Evolutionary conservation across 371 early-diverging fungal genomes (phyloP).

Genomic region (Massospora cicadina): DNA sequence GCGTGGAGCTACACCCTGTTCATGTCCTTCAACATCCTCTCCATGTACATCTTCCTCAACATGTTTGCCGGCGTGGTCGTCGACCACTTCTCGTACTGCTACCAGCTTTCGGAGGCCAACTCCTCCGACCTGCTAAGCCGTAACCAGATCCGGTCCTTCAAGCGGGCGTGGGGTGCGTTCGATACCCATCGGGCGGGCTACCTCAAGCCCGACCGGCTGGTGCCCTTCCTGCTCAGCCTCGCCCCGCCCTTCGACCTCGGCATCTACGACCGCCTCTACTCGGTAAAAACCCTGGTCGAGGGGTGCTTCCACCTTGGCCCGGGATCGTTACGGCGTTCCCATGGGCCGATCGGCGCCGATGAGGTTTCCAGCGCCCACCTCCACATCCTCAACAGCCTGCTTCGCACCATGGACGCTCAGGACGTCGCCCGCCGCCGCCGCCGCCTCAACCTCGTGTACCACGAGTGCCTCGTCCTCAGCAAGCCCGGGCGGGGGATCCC

Average conservation of each 20-base stretch:
- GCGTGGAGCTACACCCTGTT: slow-evolving; percentile 44
- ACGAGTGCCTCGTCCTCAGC: slow-evolving; percentile 16
- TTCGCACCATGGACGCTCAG: slow-evolving; percentile 14
- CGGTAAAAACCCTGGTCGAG: slow-evolving; percentile 19
- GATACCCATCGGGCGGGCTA: slow-evolving; percentile 32
- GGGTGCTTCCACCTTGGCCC: not conserved
- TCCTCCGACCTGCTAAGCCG: slow-evolving; percentile 39
- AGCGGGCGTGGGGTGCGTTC: slow-evolving; percentile 33
- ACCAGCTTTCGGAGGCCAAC: slow-evolving; percentile 26
- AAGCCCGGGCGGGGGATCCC: slow-evolving; percentile 13
- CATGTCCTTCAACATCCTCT: slow-evolving; percentile 46
- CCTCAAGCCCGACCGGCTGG: slow-evolving; percentile 25
- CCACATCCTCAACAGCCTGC: slow-evolving; percentile 18
- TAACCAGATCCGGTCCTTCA: slow-evolving; percentile 43
- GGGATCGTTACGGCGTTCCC: not conserved
- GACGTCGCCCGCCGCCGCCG: slow-evolving; percentile 12
- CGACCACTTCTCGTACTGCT: slow-evolving; percentile 50
- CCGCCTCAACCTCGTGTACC: slow-evolving; percentile 18
- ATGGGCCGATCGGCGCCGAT: slow-evolving; percentile 9
- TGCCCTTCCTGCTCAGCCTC: slow-evolving; percentile 27
- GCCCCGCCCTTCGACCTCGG: slow-evolving; percentile 22
- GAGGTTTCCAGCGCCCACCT: slow-evolving; percentile 13
- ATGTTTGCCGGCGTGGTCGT: slow-evolving; percentile 53
- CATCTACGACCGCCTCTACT: slow-evolving; percentile 21
- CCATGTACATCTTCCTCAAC: slow-evolving; percentile 55